These are phyloP conservation scores for Rhodomyrtus psidioides DNA, from an alignment of 441 rosid genomes.

Conservation along the genomic window DNA sequence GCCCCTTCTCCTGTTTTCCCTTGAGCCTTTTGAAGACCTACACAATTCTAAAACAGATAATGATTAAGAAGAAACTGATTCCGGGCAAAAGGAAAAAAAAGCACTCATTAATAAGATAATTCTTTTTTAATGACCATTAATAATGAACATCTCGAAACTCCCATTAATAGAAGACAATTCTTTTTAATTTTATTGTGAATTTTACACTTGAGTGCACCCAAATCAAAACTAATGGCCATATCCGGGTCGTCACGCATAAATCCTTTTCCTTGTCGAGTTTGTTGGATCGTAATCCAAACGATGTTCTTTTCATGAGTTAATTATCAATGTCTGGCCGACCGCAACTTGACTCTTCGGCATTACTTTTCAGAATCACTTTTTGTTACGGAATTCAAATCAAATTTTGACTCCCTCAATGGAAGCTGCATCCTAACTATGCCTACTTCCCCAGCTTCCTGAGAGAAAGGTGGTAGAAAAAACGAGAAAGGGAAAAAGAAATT, in stretches of 20 bases:
- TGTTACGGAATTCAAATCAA: not conserved
- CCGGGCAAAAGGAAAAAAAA: no score
- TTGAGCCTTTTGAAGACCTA: no score
- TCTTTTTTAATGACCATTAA: not conserved
- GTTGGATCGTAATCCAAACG: not conserved
- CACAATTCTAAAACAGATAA: no score
- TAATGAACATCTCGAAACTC: not conserved
- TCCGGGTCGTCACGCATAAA: not conserved
- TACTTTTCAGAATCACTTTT: not conserved
- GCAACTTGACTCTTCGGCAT: not conserved
- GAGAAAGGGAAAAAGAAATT: no score
- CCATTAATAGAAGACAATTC: not conserved
- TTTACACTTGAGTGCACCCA: not conserved
- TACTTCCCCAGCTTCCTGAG: no score
- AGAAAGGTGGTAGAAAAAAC: not conserved
- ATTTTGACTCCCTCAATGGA: not conserved
- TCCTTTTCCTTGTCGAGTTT: not conserved
- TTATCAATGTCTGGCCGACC: not conserved
- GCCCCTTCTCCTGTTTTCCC: no score
- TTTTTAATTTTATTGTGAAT: not conserved
- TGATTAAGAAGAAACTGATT: no score
- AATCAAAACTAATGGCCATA: not conserved
- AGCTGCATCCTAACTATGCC: not conserved
- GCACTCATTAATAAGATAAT: no score
- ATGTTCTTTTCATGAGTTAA: not conserved